These are phyloP conservation scores for Trypanosoma conorhini DNA, from an alignment of 208 protist species.

Conservation along the genomic window DNA sequence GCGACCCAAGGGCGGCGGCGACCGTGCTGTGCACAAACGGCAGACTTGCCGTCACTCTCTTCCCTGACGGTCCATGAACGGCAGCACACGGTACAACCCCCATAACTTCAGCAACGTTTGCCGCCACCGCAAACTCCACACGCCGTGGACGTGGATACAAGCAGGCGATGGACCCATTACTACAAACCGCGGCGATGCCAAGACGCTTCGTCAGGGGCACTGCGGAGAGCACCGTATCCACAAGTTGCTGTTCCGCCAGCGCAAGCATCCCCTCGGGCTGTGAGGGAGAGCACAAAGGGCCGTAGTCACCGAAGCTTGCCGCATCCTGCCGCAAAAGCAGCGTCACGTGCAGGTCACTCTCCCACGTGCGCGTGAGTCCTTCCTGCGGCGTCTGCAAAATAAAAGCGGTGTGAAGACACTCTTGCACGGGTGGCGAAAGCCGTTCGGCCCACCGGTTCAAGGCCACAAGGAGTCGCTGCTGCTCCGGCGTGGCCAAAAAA, in stretches of 20 bases:
- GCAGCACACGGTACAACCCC: conserved; percentile 19
- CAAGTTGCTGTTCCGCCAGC: conserved; percentile 61
- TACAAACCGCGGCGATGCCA: conserved; percentile 45
- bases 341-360: conserved; percentile 42
- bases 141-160: conserved; percentile 24
- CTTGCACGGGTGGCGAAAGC: conserved; percentile 44
- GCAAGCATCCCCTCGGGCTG: conserved; percentile 60
- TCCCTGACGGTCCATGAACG: conserved; percentile 12
- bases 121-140: conserved; percentile 1
- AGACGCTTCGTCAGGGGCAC: conserved; percentile 51
- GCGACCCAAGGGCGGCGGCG: conserved; percentile 11
- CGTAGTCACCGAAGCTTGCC: conserved; percentile 46
- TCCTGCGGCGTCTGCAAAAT: conserved; percentile 46
- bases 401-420: conserved; percentile 41
- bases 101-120: background rate
- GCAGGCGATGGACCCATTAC: conserved; percentile 13
- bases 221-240: conserved; percentile 59
- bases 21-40: conserved; percentile 33
- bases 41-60: conserved; percentile 3
- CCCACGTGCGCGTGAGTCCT: conserved; percentile 14
- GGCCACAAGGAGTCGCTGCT: conserved; percentile 54
- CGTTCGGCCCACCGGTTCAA: conserved; percentile 59
- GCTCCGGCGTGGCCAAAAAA: conserved; percentile 72
- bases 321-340: conserved; percentile 47
- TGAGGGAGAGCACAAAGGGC: conserved; percentile 57